Base-by-base conservation (phyloP, 257 asterid species). In the Primulina eburnea region DNA sequence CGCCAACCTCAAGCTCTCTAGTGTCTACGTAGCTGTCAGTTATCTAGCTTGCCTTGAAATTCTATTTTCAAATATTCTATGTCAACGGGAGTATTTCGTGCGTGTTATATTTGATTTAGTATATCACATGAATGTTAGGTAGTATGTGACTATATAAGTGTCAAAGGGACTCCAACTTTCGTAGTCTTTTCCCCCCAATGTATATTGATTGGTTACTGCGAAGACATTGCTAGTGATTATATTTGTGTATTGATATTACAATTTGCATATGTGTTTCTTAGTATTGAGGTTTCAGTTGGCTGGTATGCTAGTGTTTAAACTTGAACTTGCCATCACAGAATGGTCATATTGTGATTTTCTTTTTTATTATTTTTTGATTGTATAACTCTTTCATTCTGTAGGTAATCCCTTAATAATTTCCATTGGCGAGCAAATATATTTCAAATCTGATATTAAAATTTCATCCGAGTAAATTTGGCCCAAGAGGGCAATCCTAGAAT, bases 1-100 rank as follows among this genome's bases (percentile, higher is more conserved):
- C 70, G 76, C 81, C 82, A 65, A 24, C 64, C 72, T 66, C 28
- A 64, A 78, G 33, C 56, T 68, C 52, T 47, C 20, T 55, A 60
- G 59, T 65, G 71, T 32, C 52, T 52, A 66, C 66, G 72, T 28
- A 70, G 73, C 74, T 53, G 71, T 28, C 20, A 16, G 30, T 30
- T 28, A 57, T 76, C 72, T 33, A n/a, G 73, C 67, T 11, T 76
- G 70, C 71, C 76, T 29, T 50, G 65, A 53, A 33, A 69, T 73
- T 62, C 37, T 63, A 60, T 29, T 29, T 69, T 79, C 50, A 50
- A 57, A 50, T 65, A 56, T 65, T 73, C 60, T 69, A 37, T 70
- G 32, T 43, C 59, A 33, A 47, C 47, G 7, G 34, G 26, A 24
- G 35, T 59, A 7, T 68, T 52, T 71, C 40, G 2, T 66, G 60